phyloP scores from a whole-genome alignment of 2,329 filamentous ascomycete genomes.

The Thielaviopsis populi region DNA sequence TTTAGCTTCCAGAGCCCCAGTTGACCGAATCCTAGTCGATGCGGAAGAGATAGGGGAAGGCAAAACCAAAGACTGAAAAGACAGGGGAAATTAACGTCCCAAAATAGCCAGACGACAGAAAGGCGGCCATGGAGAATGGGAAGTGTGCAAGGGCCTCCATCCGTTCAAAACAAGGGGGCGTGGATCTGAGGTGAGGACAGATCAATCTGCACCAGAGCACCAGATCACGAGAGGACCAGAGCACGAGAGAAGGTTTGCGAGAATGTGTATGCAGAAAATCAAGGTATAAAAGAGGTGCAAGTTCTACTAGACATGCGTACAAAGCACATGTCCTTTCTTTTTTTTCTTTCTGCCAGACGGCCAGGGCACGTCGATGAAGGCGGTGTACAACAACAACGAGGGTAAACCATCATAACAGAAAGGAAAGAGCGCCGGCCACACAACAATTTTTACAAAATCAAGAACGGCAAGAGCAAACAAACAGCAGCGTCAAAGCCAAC shows the following conservation, averaged over 20 bases:
- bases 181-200: not conserved
- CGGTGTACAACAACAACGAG: not conserved
- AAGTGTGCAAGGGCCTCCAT: conserved; percentile 4
- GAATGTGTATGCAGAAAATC: not conserved
- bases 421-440: not conserved
- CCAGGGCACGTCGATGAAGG: not conserved
- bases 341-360: not conserved
- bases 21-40: not conserved
- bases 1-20: not conserved
- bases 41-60: not conserved
- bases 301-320: not conserved
- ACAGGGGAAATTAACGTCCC: conserved; percentile 5
- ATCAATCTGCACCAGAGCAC: too few species aligned
- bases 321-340: not conserved
- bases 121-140: not conserved
- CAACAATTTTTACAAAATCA: not conserved
- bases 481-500: not conserved
- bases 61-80: not conserved
- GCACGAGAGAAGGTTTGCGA: not conserved
- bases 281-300: not conserved
- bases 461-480: not conserved
- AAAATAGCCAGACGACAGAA: conserved; percentile 2
- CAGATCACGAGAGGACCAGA: too few species aligned
- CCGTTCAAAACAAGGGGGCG: conserved; percentile 1
- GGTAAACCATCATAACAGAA: not conserved